A percentile compares a stretch with the other conserved stretches of the same genome.
Evolutionary conservation across 257 asterid genomes (phyloP).

Genomic region (Solanum virginianum): DNA sequence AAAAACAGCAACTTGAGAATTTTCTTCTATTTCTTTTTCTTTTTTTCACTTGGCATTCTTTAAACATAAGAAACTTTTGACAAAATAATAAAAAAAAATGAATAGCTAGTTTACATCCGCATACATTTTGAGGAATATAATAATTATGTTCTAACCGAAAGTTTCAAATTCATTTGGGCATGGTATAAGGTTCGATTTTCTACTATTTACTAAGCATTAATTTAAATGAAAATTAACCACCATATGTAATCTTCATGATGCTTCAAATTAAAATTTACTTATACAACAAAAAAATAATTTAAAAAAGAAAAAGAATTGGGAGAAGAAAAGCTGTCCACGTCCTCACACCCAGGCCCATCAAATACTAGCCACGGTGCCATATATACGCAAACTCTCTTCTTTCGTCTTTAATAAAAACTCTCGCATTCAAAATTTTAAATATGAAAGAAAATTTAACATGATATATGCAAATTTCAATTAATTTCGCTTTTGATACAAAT

Average conservation of each 20-base stretch:
- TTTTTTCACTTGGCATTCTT: too few species aligned
- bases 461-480: accelerated
- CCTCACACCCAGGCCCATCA: constrained; percentile 8
- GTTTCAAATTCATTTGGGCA: neutral
- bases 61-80: neutral
- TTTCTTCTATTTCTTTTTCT: too few species aligned
- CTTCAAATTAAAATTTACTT: neutral
- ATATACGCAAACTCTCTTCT: neutral
- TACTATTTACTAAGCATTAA: neutral
- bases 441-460: accelerated
- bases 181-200: neutral
- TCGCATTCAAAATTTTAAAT: neutral
- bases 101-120: neutral
- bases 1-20: neutral
- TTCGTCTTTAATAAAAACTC: neutral
- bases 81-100: neutral
- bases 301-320: neutral
- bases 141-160: neutral
- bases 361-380: neutral
- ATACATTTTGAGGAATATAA: neutral
- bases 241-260: too few species aligned
- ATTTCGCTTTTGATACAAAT: neutral
- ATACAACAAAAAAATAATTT: neutral
- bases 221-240: neutral
- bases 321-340: constrained; percentile 7